Evolutionary conservation across 257 asterid genomes (phyloP).

Genomic region (Capsicum rhomboideum): DNA sequence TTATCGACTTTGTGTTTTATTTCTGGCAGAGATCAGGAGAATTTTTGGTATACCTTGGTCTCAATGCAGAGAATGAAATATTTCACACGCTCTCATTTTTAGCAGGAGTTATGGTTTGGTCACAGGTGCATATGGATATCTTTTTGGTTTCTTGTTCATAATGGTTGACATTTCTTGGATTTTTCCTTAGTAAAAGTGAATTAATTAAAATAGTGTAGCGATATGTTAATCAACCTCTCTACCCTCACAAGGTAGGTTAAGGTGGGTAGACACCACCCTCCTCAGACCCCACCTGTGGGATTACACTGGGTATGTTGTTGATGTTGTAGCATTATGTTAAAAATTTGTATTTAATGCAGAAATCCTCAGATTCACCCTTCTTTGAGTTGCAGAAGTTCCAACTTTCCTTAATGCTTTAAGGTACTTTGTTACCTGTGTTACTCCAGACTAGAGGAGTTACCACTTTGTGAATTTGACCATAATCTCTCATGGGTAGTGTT

Average conservation of each 20-base stretch:
- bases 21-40: constrained; percentile 65
- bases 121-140: constrained; percentile 51
- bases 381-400: background rate
- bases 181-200: background rate
- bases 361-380: background rate
- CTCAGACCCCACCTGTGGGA: too few species aligned
- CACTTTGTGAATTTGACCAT: background rate
- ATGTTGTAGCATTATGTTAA: too few species aligned
- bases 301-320: too few species aligned
- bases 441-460: background rate
- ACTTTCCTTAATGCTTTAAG: background rate
- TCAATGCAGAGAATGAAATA: constrained; percentile 76
- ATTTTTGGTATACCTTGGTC: constrained; percentile 50
- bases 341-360: background rate
- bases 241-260: too few species aligned
- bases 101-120: constrained; percentile 91
- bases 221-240: too few species aligned
- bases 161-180: background rate
- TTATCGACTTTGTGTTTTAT: background rate
- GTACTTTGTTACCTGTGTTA: background rate
- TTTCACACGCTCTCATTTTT: constrained; percentile 79
- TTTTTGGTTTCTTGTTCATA: background rate
- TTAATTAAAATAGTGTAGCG: background rate
- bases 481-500: background rate
- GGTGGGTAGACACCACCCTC: too few species aligned